Evolutionary conservation across 2,329 filamentous ascomycete genomes (phyloP), one percentile per base, ranked within the genome.

Genomic region (Verticillium zaregamsianum): DNA sequence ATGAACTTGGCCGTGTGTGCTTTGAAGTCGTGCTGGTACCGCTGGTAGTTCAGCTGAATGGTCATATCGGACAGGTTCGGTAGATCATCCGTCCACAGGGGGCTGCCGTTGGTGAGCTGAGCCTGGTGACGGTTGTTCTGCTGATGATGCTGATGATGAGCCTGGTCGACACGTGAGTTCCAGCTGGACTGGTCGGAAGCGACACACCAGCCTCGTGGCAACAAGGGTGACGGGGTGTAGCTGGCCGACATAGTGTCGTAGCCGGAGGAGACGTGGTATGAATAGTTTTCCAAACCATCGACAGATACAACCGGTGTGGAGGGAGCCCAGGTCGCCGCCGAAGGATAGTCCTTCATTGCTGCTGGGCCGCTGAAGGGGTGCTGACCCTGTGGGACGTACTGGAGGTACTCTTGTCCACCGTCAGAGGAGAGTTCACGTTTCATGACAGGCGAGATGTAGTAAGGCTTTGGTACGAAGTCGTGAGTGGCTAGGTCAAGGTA

Each of bases 201-300:
- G 11, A 25, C 31, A 55, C 15, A 65, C 74, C 74, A 79, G 56
- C 68, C 72, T 37, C 67, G 64, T 8, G 77, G 76, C 37, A 76
- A 74, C 49, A 69, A 62, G 11, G 72, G 67, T 15, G 71, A 68
- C 35, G 67, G 63, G 60, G 70, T 70, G 66, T 73, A 73, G 59
- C 64, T 67, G 45, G 67, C 54, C 15, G 64, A 59, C 17, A 67
- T 68, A 4, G 75, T 72, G 11, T 74, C 75, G 33, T 20, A 32
- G 12, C 28, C 54, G 32, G 54, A 5, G 17, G 49, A 17, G 25
- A 68, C 71, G 58, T 72, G 69, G 65, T 73, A 74, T 54, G 72
- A 72, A 59, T 73, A 73, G 62, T 71, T 71, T 23, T 79, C 77
- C 57, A 73, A 69, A 28, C 78, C 77, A 37, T 77, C 73, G 40